Percentiles rank a stretch among this genome's conserved stretches.
Conservation (phyloP, 2,329 filamentous ascomycete species). For the Ophiostoma himal-ulmi region DNA sequence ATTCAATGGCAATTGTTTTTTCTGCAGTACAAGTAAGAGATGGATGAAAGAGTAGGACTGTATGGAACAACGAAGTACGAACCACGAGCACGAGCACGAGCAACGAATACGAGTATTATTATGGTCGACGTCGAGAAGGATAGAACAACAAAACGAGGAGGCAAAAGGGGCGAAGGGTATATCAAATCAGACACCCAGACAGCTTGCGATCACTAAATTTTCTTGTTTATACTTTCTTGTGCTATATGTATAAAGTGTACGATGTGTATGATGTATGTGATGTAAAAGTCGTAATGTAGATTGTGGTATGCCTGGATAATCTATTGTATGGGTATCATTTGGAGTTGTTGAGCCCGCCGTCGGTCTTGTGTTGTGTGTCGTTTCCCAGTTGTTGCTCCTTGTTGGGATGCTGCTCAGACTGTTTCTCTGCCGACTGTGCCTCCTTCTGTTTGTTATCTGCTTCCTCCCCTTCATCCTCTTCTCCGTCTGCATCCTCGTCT, state of each 20-base stretch:
- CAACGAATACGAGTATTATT: not conserved
- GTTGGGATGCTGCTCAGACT: not conserved
- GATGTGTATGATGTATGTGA: no score
- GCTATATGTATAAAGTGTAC: not conserved
- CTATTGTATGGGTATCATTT: slow-evolving; percentile 3
- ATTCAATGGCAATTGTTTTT: slow-evolving; percentile 17
- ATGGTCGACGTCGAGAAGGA: not conserved
- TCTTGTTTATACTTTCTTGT: not conserved
- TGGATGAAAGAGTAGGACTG: not conserved
- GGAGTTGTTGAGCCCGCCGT: not conserved
- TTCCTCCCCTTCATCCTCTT: slow-evolving; percentile 15
- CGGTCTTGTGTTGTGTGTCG: not conserved
- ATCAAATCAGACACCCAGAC: slow-evolving; percentile 3
- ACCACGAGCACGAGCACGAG: not conserved
- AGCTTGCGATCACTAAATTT: not conserved
- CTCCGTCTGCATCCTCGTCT: slow-evolving; percentile 22
- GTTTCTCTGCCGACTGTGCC: slow-evolving; percentile 13
- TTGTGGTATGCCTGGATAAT: not conserved
- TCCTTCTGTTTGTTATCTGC: not conserved
- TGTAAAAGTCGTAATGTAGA: not conserved
- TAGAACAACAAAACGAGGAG: slow-evolving; percentile 1
- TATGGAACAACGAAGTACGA: not conserved
- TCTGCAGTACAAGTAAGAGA: slow-evolving; percentile 10
- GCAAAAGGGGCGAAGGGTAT: slow-evolving; percentile 6
- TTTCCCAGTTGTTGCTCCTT: not conserved